phyloP scores from a whole-genome alignment of 1,284 basidiomycete species.

The Heterobasidion annosum region DNA sequence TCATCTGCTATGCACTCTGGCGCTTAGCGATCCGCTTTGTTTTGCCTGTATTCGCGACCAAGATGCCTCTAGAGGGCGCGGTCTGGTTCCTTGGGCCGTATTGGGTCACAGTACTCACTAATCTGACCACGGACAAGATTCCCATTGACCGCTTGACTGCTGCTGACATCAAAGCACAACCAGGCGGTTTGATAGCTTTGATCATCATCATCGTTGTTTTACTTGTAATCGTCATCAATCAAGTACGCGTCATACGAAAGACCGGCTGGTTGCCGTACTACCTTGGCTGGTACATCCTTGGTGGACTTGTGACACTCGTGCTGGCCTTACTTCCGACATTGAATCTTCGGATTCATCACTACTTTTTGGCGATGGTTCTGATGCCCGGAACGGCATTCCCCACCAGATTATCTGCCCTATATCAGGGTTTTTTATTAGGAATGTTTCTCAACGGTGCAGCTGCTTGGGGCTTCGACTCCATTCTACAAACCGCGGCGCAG shows the following conservation, averaged over 20 bases:
- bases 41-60: constrained; percentile 53
- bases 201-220: constrained; percentile 66
- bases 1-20: constrained; percentile 79
- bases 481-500: constrained; percentile 70
- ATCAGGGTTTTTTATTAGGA: constrained; percentile 76
- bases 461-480: constrained; percentile 73
- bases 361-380: constrained; percentile 67
- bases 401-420: constrained; percentile 69
- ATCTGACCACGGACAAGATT: constrained; percentile 58
- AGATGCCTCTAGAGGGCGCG: constrained; percentile 62
- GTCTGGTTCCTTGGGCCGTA: constrained; percentile 72
- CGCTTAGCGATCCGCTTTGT: constrained; percentile 68
- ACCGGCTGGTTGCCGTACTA: constrained; percentile 79
- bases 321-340: constrained; percentile 65
- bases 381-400: constrained; percentile 78
- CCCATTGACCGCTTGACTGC: constrained; percentile 68
- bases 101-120: constrained; percentile 72
- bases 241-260: constrained; percentile 75
- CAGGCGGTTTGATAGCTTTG: constrained; percentile 65
- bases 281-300: constrained; percentile 57
- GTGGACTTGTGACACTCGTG: constrained; percentile 58
- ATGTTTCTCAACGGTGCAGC: constrained; percentile 75
- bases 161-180: constrained; percentile 59
- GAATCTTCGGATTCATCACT: constrained; percentile 64
- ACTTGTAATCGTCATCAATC: constrained; percentile 56